Base-by-base conservation (phyloP, 2,329 filamentous ascomycete species). In the Fusarium transvaalense region DNA sequence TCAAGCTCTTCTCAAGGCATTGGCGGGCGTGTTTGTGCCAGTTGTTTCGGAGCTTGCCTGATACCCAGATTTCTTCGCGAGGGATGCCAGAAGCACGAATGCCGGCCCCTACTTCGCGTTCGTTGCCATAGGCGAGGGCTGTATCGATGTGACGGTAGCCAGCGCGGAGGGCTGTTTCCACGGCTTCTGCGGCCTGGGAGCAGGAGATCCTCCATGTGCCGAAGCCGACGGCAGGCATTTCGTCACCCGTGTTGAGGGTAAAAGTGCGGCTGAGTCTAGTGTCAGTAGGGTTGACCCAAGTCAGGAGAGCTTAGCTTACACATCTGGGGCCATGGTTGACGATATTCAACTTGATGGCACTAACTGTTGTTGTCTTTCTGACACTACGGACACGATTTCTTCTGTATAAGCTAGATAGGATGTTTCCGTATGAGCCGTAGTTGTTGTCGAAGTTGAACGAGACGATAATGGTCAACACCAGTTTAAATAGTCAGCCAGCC, bases 31-130 rank as follows among this genome's bases (percentile, higher is more conserved):
- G 85, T 81, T 91, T 88, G 81, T 94, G 91, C 86, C 89, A 91
- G 51, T 90, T 86, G 85, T 94, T 94, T 84, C 92, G 88, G 55
- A 95, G 87, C 85, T 96, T 97, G 73, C 92, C 93, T 53, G 92
- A 95, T 60, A 92, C 78, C 85, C 88, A 92, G 76, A 92, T 87
- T 73, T 91, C 81, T 56, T 85, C 82, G 25, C 90, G 85, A n/a
- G 89, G 85, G 3, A 92, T 85, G 31, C 88, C 89, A 4, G 87
- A 86, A 48, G 86, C 86, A 69, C 83, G 84, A 77, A 92, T 90
- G 55, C 89, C 90, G 56, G 84, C 79, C 63, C 90, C 89, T 21
- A 92, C 89, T 75, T 91, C 89, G 52, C 82, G 80, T 78, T 92
- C 92, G 80, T 95, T 96, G 77, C 88, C 89, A 78, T 96, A 96